Evolutionary conservation across 1,284 basidiomycete species (phyloP).

Genomic region (Irpex sp.): DNA sequence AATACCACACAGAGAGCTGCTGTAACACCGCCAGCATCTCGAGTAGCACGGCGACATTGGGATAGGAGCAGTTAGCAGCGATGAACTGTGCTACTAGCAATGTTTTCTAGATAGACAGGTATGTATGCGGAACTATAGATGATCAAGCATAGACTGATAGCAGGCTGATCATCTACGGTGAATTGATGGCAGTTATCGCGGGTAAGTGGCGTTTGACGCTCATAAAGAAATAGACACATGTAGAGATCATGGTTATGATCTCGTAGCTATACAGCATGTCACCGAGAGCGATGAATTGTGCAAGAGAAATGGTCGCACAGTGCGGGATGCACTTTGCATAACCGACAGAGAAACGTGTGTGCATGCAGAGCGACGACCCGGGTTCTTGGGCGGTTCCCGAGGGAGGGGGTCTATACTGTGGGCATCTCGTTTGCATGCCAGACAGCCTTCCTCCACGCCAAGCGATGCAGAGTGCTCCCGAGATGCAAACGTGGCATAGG

Average conservation of each 20-base stretch:
- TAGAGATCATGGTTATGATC: no score
- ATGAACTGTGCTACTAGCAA: neutral
- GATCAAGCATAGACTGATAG: no score
- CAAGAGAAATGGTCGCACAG: no score
- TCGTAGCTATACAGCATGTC: no score
- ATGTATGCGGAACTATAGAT: no score
- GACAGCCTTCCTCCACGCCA: neutral
- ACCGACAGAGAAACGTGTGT: neutral
- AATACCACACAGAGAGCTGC: neutral
- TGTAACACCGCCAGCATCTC: neutral
- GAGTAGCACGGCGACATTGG: neutral
- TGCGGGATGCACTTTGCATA: neutral
- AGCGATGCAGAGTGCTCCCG: neutral
- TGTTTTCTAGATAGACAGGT: neutral
- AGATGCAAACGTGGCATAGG: neutral
- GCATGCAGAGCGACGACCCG: neutral
- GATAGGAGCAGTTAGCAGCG: neutral
- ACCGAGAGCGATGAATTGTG: no score
- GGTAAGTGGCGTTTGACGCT: neutral
- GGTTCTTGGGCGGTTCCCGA: neutral
- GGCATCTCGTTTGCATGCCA: neutral
- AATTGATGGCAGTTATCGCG: neutral
- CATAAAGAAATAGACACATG: neutral
- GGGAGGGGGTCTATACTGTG: neutral
- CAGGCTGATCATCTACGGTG: neutral